phyloP scores from a whole-genome alignment of 164 flowering plant genomes.

The Aristolochia contorta region DNA sequence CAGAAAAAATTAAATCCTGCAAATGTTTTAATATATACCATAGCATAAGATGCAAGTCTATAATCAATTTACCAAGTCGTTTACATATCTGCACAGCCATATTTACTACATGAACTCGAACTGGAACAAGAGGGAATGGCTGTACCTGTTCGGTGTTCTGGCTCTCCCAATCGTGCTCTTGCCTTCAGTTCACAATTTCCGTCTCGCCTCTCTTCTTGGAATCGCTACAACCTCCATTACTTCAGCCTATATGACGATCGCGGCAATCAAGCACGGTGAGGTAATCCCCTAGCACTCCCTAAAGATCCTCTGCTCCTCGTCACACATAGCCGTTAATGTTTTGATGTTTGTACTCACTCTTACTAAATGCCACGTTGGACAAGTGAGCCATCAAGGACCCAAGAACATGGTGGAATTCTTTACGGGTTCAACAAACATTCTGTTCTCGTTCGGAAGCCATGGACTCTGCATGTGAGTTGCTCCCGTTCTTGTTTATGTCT shows the following conservation, averaged over 20 bases:
- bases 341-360: neutral
- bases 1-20: neutral
- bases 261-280: slow-evolving; percentile 10
- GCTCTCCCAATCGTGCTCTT: slow-evolving; percentile 7
- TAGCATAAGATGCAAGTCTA: no score
- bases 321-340: no score
- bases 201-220: slow-evolving; percentile 6
- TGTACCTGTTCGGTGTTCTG: slow-evolving; percentile 6
- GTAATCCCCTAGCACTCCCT: neutral
- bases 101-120: slow-evolving; percentile 9
- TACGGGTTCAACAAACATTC: slow-evolving; percentile 11
- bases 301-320: no score
- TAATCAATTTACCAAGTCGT: neutral
- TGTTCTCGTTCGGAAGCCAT: slow-evolving; percentile 11
- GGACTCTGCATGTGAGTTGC: slow-evolving; percentile 5
- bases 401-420: slow-evolving; percentile 10
- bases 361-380: neutral
- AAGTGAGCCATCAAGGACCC: slow-evolving; percentile 10
- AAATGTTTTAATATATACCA: no score
- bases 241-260: slow-evolving; percentile 7
- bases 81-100: slow-evolving; percentile 1
- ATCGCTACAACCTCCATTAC: slow-evolving; percentile 8
- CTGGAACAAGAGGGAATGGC: slow-evolving; percentile 11
- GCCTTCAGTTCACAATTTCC: slow-evolving; percentile 11
- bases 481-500: neutral